phyloP scores from a whole-genome alignment of 352 stramenopile genomes.

The Globisporangium solare region DNA sequence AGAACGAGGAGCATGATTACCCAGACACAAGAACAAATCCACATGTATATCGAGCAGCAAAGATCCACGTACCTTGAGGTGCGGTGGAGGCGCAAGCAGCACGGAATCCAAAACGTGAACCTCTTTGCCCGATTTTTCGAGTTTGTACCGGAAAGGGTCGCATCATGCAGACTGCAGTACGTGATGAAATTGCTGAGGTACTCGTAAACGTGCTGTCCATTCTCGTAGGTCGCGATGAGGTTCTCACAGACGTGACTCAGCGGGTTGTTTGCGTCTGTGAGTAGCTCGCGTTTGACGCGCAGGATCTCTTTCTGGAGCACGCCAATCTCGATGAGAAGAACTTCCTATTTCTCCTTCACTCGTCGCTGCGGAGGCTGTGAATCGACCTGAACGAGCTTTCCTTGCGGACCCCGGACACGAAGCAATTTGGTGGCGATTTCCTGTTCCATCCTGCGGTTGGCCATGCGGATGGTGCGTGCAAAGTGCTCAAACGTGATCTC shows the following conservation, averaged over 20 bases:
- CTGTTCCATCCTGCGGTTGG: slow-evolving; percentile 62
- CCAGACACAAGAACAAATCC: background rate
- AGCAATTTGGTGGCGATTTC: slow-evolving; percentile 57
- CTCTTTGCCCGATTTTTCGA: slow-evolving; percentile 45
- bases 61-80: slow-evolving; percentile 31
- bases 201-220: slow-evolving; percentile 71
- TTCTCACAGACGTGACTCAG: slow-evolving; percentile 53
- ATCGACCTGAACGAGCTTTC: slow-evolving; percentile 22
- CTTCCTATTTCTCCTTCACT: slow-evolving; percentile 16
- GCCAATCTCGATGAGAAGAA: slow-evolving; percentile 49
- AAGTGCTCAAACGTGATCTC: slow-evolving; percentile 75
- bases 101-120: slow-evolving; percentile 62
- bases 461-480: slow-evolving; percentile 40
- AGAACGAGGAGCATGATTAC: background rate
- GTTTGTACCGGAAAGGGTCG: slow-evolving; percentile 44
- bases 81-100: slow-evolving; percentile 35
- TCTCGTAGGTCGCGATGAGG: slow-evolving; percentile 63
- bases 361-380: slow-evolving; percentile 6
- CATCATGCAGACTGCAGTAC: slow-evolving; percentile 40
- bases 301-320: slow-evolving; percentile 45
- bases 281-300: slow-evolving; percentile 44
- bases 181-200: slow-evolving; percentile 58
- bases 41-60: background rate
- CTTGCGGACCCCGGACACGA: slow-evolving; percentile 36
- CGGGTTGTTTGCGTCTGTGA: slow-evolving; percentile 38